Evolutionary conservation across 495 filamentous ascomycete genomes (phyloP), one percentile per base, ranked within the genome.

Genomic region (Penicillium alfredii): DNA sequence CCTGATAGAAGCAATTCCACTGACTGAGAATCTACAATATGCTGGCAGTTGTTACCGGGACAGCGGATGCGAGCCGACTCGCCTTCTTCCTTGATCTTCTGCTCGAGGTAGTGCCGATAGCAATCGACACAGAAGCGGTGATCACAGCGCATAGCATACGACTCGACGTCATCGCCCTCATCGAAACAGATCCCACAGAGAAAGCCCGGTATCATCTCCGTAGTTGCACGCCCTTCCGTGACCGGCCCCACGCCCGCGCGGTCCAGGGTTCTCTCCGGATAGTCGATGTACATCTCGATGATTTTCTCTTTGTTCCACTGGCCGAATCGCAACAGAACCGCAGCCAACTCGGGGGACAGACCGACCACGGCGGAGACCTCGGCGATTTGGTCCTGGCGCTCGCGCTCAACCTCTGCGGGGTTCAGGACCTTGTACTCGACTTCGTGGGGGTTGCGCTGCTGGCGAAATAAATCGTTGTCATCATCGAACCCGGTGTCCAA

Each of bases 171-270:
- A 4, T 74, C 66, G 9, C 73, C 80, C 44, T 98, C 93, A 41
- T 98, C 89, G 60, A 85, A 98, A 61, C 92, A 98, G 45, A 98
- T 98, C 30, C 92, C 87, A 64, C 92, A 98, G 41, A 76, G 69
- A 58, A 98, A 98, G 4, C 79, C 85, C 8, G 74, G 71, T 14
- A 93, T 63, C 22, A 72, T 66, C 47, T 87, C 73, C 8, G 90
- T 72, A 49, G 72, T 78, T 5, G 84, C 84, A 11, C 69, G 71
- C 6, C 68, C 62, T n/a, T 70, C 58, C n/a, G 73, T 70, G 31
- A 67, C 76, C 17, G 77, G 72, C 12, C 84, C 82, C 21, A 98
- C 66, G 4, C 92, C 92, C 8, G 90, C 87, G 30, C 78, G 80
- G 48, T 95, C 88, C n/a, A 96, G 61, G 0, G 88, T 78, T 52